phyloP scores from a whole-genome alignment of 2,329 filamentous ascomycete genomes.

The Nemania bipapillata region DNA sequence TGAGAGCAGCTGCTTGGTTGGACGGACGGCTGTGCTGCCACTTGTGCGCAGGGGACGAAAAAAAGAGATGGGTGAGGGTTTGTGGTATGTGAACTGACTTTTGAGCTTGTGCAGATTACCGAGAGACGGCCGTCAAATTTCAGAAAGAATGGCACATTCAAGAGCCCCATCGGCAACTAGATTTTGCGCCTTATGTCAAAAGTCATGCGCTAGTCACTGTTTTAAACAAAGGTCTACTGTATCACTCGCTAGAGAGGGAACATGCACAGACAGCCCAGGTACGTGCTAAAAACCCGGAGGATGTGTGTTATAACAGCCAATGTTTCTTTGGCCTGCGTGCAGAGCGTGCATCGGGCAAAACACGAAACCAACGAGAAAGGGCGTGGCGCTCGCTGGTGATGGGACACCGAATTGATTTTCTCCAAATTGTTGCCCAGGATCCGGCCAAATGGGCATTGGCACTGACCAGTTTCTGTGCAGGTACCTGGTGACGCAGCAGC shows the following conservation, averaged over 20 bases:
- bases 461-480: slow-evolving; percentile 60
- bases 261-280: slow-evolving; percentile 62
- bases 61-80: slow-evolving; percentile 36
- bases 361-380: slow-evolving; percentile 38
- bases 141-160: slow-evolving; percentile 75
- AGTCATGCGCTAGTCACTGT: slow-evolving; percentile 71
- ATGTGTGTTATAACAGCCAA: slow-evolving; percentile 29
- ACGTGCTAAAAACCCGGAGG: slow-evolving; percentile 45
- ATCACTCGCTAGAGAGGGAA: slow-evolving; percentile 69
- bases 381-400: slow-evolving; percentile 35
- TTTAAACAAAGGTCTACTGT: slow-evolving; percentile 71
- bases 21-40: slow-evolving; percentile 36
- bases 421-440: slow-evolving; percentile 46
- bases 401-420: slow-evolving; percentile 42
- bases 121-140: slow-evolving; percentile 73
- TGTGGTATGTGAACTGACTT: slow-evolving; percentile 52
- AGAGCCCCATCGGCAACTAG: slow-evolving; percentile 70
- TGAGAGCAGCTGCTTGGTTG: slow-evolving; percentile 28
- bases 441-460: slow-evolving; percentile 53
- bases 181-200: slow-evolving; percentile 73
- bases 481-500: slow-evolving; percentile 59
- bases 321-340: slow-evolving; percentile 29
- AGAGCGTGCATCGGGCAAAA: slow-evolving; percentile 44
- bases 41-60: slow-evolving; percentile 34
- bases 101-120: slow-evolving; percentile 65